Conservation (phyloP, 1,139 yeast genomes). For the Candida freyschussii region DNA sequence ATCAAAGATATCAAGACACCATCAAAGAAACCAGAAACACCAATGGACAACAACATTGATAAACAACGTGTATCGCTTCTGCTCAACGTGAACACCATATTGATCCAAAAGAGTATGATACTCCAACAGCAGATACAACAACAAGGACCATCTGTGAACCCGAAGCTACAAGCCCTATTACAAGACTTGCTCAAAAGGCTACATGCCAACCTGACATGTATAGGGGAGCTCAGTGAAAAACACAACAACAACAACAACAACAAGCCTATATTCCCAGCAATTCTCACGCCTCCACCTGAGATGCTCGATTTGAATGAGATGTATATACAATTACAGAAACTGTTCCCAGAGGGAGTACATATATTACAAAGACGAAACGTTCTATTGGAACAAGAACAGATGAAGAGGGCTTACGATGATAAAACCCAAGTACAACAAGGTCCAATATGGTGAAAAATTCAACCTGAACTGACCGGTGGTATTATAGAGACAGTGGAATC, state of each 20-base stretch:
- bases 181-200: conserved; percentile 24
- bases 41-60: conserved; percentile 14
- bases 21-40: too few relatives aligned
- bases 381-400: conserved; percentile 17
- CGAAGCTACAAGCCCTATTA: conserved; percentile 18
- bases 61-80: conserved; percentile 22
- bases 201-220: conserved; percentile 26
- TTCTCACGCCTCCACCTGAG: conserved; percentile 24
- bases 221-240: conserved; percentile 25
- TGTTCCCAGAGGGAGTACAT: conserved; percentile 26
- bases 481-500: conserved; percentile 21
- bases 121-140: conserved; percentile 18
- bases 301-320: conserved; percentile 22
- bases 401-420: conserved; percentile 4
- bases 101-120: conserved; percentile 23
- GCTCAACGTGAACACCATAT: conserved; percentile 21
- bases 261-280: conserved; percentile 21
- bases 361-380: conserved; percentile 15
- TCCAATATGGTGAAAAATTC: conserved; percentile 1
- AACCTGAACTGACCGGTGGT: conserved; percentile 23
- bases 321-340: conserved; percentile 20
- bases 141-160: conserved; percentile 14
- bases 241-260: conserved; percentile 14
- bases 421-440: conserved; percentile 5
- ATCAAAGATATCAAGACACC: too few relatives aligned